A percentile compares a stretch with the other conserved stretches of the same genome.
These are phyloP conservation scores for Ophiocordyceps australis DNA, from an alignment of 2,329 filamentous ascomycete genomes.

Conservation along the genomic window DNA sequence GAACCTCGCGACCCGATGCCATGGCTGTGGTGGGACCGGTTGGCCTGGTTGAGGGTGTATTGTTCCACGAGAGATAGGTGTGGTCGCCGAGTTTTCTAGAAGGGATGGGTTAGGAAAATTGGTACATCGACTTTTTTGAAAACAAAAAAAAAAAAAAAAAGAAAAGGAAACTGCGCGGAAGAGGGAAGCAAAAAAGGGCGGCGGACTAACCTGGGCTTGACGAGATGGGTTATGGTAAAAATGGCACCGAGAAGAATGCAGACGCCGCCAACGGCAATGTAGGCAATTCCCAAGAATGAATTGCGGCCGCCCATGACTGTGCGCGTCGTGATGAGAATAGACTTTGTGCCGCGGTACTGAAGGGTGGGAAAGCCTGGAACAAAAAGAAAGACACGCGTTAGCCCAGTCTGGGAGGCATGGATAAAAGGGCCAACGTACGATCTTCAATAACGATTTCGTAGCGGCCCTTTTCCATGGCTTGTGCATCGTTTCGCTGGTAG, in stretches of 20 bases:
- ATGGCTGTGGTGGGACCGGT: slow-evolving; percentile 22
- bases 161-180: too few species aligned
- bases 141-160: too few species aligned
- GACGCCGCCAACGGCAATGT: slow-evolving; percentile 81
- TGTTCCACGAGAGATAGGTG: slow-evolving; percentile 93
- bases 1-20: slow-evolving; percentile 38
- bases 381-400: neutral
- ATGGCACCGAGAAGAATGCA: slow-evolving; percentile 77
- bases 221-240: slow-evolving; percentile 79
- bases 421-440: slow-evolving; percentile 38
- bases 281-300: slow-evolving; percentile 89
- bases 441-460: slow-evolving; percentile 66
- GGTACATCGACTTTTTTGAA: too few species aligned
- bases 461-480: slow-evolving; percentile 46
- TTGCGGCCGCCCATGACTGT: slow-evolving; percentile 93
- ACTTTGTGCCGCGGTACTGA: slow-evolving; percentile 72
- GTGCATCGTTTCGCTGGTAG: slow-evolving; percentile 61
- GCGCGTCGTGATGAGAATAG: slow-evolving; percentile 71
- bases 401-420: neutral
- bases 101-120: too few species aligned
- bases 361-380: slow-evolving; percentile 59
- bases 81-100: slow-evolving; percentile 97
- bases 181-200: slow-evolving; percentile 1
- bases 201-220: slow-evolving; percentile 63
- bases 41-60: slow-evolving; percentile 26